phyloP scores from a whole-genome alignment of 2,329 filamentous ascomycete species.

The Cytospora paraplurivora region DNA sequence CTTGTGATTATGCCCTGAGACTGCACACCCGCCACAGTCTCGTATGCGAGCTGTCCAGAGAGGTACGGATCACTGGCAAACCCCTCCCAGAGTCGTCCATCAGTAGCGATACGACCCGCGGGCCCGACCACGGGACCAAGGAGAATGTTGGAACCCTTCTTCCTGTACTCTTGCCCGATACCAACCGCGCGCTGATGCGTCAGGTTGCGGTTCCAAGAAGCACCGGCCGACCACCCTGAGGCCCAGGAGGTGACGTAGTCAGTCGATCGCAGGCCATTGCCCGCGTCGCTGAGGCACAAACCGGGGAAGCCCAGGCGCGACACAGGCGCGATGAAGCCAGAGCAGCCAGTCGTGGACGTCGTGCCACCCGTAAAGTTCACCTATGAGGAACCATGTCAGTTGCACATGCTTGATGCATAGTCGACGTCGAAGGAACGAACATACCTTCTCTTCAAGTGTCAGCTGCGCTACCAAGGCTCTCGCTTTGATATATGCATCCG shows the following conservation, averaged over 20 bases:
- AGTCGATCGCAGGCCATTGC: slow-evolving; percentile 46
- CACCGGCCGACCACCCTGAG: slow-evolving; percentile 45
- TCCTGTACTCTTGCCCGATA: slow-evolving; percentile 72
- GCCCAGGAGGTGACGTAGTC: slow-evolving; percentile 48
- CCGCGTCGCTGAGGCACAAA: slow-evolving; percentile 48
- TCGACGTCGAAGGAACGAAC: background rate
- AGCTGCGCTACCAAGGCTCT: slow-evolving; percentile 68
- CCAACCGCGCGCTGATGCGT: slow-evolving; percentile 68
- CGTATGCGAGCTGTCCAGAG: slow-evolving; percentile 41
- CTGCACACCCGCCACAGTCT: slow-evolving; percentile 68
- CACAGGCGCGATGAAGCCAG: slow-evolving; percentile 46
- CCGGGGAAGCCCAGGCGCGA: slow-evolving; percentile 45
- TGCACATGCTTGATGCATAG: background rate
- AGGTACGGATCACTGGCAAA: slow-evolving; percentile 58
- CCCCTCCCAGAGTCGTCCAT: slow-evolving; percentile 60
- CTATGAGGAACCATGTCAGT: slow-evolving; percentile 36
- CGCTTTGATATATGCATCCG: slow-evolving; percentile 66
- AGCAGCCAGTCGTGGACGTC: slow-evolving; percentile 49
- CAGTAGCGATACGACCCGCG: slow-evolving; percentile 58
- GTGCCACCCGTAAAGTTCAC: slow-evolving; percentile 75
- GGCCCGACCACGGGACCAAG: slow-evolving; percentile 73
- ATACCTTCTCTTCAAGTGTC: slow-evolving; percentile 71
- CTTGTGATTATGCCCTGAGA: slow-evolving; percentile 69
- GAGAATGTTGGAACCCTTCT: slow-evolving; percentile 75
- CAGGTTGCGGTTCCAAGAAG: slow-evolving; percentile 70